Evolutionary conservation across 495 filamentous ascomycete species (phyloP), one percentile per base, ranked within the genome.

Genomic region (Pyronema domesticum): DNA sequence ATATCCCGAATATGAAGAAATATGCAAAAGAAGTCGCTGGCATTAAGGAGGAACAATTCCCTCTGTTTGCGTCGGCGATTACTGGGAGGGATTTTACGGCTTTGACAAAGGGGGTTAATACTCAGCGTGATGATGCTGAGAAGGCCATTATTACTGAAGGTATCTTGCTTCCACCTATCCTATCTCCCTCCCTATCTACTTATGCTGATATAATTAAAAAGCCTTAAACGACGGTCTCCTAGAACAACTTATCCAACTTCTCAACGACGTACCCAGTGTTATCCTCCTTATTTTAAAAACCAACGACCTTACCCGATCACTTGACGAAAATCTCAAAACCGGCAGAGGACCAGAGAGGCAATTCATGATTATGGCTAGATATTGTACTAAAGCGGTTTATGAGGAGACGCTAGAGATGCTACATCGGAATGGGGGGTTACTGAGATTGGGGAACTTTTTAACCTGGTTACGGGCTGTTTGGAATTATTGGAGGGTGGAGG

Each of bases 261-360:
- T 99, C 7, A 84, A 85, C 34, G 79, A 86, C 58, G 87, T 99
- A 1, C 93, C 93, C 5, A 72, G 86, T 10, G 83, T 96, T 54
- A 93, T 99, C 39, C 75, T 99, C 13, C 72, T 99, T 5, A 95
- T 99, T 60, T 74, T 99, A 51, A 99, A 99, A 70, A 99, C 93
- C 1, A 99, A 99, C 66, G 93, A 99, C 68, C 71, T 99, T 40
- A 99, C 91, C 30, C 80, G 93, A 56, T 89, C 83, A 57, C 76
- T 99, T 33, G 93, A 99, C 61, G 93, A 96, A 68, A 87, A 81
- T 68, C 74, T 99, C 11, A 85, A 95, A 54, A 96, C 91, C 15
- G 75, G 82, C 9, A 81, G 86, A 60, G 93, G 91, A 0, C 88
- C 89, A 1, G 77, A 87, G 58, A 78, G 89, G 17, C 85, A 81